Evolutionary conservation across 2,329 filamentous ascomycete genomes (phyloP), one percentile per base, ranked within the genome.

Genomic region (Apiospora malaysiana): DNA sequence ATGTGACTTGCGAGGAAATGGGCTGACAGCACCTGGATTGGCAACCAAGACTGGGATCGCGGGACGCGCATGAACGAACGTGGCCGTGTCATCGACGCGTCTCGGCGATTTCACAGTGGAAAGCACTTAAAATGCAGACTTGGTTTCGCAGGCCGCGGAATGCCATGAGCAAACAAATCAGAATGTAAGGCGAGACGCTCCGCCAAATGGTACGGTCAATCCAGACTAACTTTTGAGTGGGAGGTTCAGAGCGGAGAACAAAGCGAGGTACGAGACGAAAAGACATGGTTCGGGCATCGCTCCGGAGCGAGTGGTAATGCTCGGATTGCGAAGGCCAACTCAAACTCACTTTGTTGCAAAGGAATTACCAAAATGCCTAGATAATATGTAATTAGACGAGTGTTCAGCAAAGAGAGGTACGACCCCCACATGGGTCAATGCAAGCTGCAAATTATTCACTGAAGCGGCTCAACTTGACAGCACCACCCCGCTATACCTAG

Each of bases 361-460:
- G 9, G n/a, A 63, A 5, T n/a, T 18, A 32, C 40, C 4, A 21
- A 9, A 32, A n/a, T 37, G 16, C 18, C 2, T 4, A 18, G 16
- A 59, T 2, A 1, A 23, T 40, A 63, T 63, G 56, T 32, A 63
- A 14, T 37, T 63, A 40, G 9, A 23, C 9, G 32, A 12, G 32
- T n/a, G 14, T 8, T 12, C 2, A 8, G 12, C 1, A 9, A 63
- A 9, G 56, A 23, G 56, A 32, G 32, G 56, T 32, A 9, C 2
- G 6, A 5, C 2, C 32, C 18, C 56, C 56, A 63, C 9, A 32
- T 63, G 56, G 18, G 10, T 8, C n/a, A n/a, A 63, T 40, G 56
- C 56, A 40, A n/a, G 18, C 18, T 63, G 56, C 27, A 63, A 63
- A 63, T 63, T 63, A 63, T 63, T 63, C 32, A 63, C 32, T 63